Conservation (phyloP, 768 basidiomycete genomes). For the Nidularia pulvinata region DNA sequence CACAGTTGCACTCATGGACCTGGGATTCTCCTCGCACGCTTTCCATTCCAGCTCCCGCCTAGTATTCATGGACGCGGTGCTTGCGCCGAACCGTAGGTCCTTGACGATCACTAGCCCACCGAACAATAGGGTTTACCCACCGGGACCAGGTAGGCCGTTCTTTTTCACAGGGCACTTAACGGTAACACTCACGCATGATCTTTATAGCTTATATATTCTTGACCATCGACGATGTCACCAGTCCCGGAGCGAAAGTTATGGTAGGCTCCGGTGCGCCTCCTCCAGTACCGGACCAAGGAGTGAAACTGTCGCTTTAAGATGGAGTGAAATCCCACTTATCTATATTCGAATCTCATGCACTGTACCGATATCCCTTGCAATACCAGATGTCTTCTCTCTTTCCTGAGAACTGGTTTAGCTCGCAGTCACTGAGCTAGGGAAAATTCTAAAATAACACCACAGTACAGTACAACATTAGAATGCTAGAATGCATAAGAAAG, state of each 20-base stretch:
- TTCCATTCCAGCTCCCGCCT: constrained; percentile 34
- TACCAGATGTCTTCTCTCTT: no score
- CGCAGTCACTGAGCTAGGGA: no score
- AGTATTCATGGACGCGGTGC: constrained; percentile 25
- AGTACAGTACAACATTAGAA: no score
- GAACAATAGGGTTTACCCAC: constrained; percentile 30
- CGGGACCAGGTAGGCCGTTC: constrained; percentile 25
- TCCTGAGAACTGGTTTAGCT: no score
- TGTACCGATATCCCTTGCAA: no score
- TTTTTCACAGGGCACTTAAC: no score
- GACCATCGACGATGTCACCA: constrained; percentile 31
- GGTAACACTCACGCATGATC: constrained; percentile 6
- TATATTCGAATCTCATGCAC: no score
- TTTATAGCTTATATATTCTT: constrained; percentile 23
- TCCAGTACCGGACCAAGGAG: constrained; percentile 30
- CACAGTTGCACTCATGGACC: constrained; percentile 29
- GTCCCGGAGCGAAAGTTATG: constrained; percentile 32
- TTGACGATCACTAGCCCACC: constrained; percentile 28
- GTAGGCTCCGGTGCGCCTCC: constrained; percentile 37
- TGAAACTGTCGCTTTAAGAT: constrained; percentile 10
- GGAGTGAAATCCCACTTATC: no score
- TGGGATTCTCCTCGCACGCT: constrained; percentile 36
- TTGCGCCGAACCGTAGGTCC: constrained; percentile 23
- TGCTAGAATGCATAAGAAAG: no score
- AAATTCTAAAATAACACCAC: no score